These are phyloP conservation scores for Isabelozyma heimii DNA, from an alignment of 805 yeast genomes.

Conservation along the genomic window DNA sequence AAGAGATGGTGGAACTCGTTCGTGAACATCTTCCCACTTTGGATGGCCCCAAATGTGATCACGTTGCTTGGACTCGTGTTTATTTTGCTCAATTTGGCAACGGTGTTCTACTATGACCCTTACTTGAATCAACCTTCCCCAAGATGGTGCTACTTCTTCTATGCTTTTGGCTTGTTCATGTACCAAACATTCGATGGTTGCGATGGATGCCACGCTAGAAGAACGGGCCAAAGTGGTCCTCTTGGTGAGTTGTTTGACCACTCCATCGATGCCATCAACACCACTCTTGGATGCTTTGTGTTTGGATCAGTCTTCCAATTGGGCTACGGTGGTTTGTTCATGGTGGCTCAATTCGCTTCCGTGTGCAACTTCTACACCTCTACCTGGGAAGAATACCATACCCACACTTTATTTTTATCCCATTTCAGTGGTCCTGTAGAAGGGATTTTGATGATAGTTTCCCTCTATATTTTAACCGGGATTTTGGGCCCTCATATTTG, in stretches of 20 bases:
- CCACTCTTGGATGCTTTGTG: slow-evolving; percentile 73
- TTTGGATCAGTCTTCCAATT: slow-evolving; percentile 74
- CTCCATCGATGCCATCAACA: slow-evolving; percentile 70
- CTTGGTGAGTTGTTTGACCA: slow-evolving; percentile 94
- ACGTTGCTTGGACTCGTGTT: slow-evolving; percentile 78
- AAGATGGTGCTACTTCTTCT: slow-evolving; percentile 69
- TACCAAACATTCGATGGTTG: slow-evolving; percentile 96
- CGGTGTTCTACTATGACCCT: slow-evolving; percentile 75
- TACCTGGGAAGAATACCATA: slow-evolving; percentile 95
- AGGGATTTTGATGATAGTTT: slow-evolving; percentile 69
- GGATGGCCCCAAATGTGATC: slow-evolving; percentile 92
- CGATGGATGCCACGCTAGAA: slow-evolving; percentile 93
- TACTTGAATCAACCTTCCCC: slow-evolving; percentile 60
- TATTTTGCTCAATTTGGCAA: slow-evolving; percentile 57
- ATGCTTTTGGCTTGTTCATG: slow-evolving; percentile 80
- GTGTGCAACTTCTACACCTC: slow-evolving; percentile 81
- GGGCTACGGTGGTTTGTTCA: slow-evolving; percentile 63
- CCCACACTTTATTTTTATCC: slow-evolving; percentile 75
- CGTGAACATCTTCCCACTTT: slow-evolving; percentile 71
- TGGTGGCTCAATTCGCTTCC: slow-evolving; percentile 68
- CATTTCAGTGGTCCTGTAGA: slow-evolving; percentile 93
- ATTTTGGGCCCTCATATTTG: slow-evolving; percentile 67
- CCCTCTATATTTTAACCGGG: slow-evolving; percentile 61
- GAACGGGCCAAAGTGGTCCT: slow-evolving; percentile 94
- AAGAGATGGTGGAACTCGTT: slow-evolving; percentile 81